phyloP scores from a whole-genome alignment of 352 stramenopile species.

The Pelagophyceae sp. region DNA sequence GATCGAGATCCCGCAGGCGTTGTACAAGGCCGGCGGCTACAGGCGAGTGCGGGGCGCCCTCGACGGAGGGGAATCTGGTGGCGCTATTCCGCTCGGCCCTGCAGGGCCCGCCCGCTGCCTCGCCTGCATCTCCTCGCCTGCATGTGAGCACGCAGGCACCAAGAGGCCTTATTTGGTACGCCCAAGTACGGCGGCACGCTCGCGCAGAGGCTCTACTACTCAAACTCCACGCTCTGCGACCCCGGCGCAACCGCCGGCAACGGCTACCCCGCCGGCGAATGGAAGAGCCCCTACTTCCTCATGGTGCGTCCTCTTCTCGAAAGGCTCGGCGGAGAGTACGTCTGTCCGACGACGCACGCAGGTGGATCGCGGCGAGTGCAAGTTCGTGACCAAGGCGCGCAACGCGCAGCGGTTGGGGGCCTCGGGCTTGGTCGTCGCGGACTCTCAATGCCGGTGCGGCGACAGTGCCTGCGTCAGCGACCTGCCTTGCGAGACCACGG shows the following conservation, averaged over 20 bases:
- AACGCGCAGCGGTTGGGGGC: constrained; percentile 76
- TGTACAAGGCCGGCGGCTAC: constrained; percentile 83
- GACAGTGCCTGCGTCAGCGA: constrained; percentile 54
- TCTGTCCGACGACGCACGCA: no score
- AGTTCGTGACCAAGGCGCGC: constrained; percentile 88
- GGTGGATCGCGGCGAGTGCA: constrained; percentile 88
- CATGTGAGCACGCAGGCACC: no score
- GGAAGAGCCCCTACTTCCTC: constrained; percentile 82
- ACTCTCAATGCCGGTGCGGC: constrained; percentile 88
- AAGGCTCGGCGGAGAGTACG: no score
- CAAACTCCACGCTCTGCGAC: constrained; percentile 76
- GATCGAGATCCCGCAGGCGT: constrained; percentile 65
- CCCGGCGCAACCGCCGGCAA: constrained; percentile 55
- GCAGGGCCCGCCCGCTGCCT: no score
- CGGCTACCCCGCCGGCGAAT: constrained; percentile 45
- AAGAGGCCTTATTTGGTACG: constrained; percentile 90
- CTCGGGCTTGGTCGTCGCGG: constrained; percentile 84
- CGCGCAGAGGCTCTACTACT: constrained; percentile 51
- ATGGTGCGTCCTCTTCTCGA: no score
- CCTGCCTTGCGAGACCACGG: constrained; percentile 47
- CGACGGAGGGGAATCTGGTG: no score
- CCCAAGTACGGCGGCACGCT: constrained; percentile 72
- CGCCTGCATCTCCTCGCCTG: no score
- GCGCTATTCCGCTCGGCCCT: no score
- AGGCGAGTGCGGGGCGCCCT: no score